Evolutionary conservation across 495 filamentous ascomycete genomes (phyloP), one percentile per base, ranked within the genome.

Genomic region (Aspergillus sclerotioniger): DNA sequence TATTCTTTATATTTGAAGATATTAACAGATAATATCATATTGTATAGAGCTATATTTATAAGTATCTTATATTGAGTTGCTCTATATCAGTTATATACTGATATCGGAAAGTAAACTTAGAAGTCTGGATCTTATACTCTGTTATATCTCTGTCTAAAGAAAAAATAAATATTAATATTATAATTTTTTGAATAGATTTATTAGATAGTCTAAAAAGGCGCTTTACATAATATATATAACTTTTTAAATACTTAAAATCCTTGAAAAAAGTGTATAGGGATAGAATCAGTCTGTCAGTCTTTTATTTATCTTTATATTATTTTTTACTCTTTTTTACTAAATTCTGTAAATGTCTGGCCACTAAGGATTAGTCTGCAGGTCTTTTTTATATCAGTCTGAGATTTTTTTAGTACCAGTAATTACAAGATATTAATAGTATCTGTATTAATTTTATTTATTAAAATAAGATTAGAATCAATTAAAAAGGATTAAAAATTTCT

Each of bases 321-420:
- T 16, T 46, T 41, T 46, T 64, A 47, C 49, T 73, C 62, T 33
- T 58, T 21, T 8, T 68, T 50, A 25, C 37, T 58, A 39, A 74
- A 76, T n/a, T 59, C 51, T 6, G 53, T 32, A 46, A 76, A 71
- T 13, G 54, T 66, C 35, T 71, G 37, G 6, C 67, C 62, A 31
- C 62, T 45, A 6, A 61, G 47, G 15, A 56, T 47, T 12, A 35
- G 12, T 60, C 35, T 54, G 31, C 21, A 39, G 6, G 41, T 58
- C 8, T 12, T 58, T 48, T 56, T 61, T 1, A 16, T 35, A 32
- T 63, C 53, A 3, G 19, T 57, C 32, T 16, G 77, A 78, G 45
- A 47, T 29, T 41, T 53, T 8, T 45, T 47, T 10, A 47, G 49
- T 5, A 46, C 52, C 25, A 62, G 56, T 37, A 64, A 58, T 39